A percentile compares a stretch with the other conserved stretches of the same genome.
These are phyloP conservation scores for Tuber microsphaerosporum DNA, from an alignment of 495 filamentous ascomycete species.

Conservation along the genomic window DNA sequence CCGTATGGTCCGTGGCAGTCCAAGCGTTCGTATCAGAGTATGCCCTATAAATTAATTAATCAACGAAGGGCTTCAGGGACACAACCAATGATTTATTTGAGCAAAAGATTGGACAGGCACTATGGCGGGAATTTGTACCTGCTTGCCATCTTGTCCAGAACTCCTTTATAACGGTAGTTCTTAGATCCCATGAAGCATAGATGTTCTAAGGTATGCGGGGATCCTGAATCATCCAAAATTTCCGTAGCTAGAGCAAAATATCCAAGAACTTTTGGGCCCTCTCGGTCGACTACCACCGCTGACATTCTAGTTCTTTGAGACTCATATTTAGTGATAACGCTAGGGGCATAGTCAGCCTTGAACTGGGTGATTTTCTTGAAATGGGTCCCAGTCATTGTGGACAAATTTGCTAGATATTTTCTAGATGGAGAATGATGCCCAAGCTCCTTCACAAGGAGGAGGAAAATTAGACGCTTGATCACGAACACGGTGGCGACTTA, in stretches of 20 bases:
- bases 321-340: slow-evolving; percentile 73
- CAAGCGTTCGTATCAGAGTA: slow-evolving; percentile 95
- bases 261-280: slow-evolving; percentile 87
- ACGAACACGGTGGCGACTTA: neutral
- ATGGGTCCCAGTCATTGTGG: slow-evolving; percentile 43
- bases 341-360: slow-evolving; percentile 77
- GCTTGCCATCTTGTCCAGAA: slow-evolving; percentile 87
- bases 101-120: neutral
- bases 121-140: slow-evolving; percentile 19
- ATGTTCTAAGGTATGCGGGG: slow-evolving; percentile 94
- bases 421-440: neutral
- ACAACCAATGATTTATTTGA: neutral
- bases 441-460: slow-evolving; percentile 3
- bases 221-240: slow-evolving; percentile 92
- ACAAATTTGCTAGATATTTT: neutral
- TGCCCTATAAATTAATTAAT: slow-evolving; percentile 48
- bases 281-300: slow-evolving; percentile 79
- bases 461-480: slow-evolving; percentile 2
- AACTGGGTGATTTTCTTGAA: slow-evolving; percentile 83
- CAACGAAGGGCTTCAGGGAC: neutral
- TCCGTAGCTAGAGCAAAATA: slow-evolving; percentile 95
- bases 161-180: slow-evolving; percentile 85
- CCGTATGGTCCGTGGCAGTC: slow-evolving; percentile 93
- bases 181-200: slow-evolving; percentile 96
- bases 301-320: slow-evolving; percentile 86